Percentiles rank a stretch among this genome's conserved stretches.
phyloP scores from a whole-genome alignment of 257 asterid genomes.

The Scutellaria barbata region DNA sequence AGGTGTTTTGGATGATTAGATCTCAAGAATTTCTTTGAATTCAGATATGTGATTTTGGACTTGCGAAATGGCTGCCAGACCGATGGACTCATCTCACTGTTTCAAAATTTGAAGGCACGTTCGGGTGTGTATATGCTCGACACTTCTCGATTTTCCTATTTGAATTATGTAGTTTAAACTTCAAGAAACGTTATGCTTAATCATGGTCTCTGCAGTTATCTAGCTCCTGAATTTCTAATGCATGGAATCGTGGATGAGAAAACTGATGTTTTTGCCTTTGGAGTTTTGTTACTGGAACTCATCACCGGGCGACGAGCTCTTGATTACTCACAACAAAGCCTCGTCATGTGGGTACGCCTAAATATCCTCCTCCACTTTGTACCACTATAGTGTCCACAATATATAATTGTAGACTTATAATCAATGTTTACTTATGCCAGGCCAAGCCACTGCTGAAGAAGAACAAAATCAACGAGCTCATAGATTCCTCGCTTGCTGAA shows the following conservation, averaged over 20 bases:
- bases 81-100: constrained; percentile 66
- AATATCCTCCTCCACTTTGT: background rate
- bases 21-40: constrained; percentile 13
- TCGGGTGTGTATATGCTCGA: constrained; percentile 47
- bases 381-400: background rate
- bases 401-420: no score
- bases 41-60: constrained; percentile 81
- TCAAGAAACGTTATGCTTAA: constrained; percentile 12
- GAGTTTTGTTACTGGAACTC: constrained; percentile 85
- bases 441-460: constrained; percentile 90
- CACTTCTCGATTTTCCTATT: background rate
- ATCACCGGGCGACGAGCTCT: constrained; percentile 94
- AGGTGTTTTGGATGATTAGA: constrained; percentile 14
- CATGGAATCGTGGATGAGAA: constrained; percentile 96
- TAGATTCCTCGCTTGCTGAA: constrained; percentile 70
- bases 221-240: constrained; percentile 95
- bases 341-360: constrained; percentile 83
- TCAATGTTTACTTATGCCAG: constrained; percentile 37
- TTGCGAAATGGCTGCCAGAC: constrained; percentile 76
- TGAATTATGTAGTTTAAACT: background rate
- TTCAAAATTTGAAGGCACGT: constrained; percentile 71
- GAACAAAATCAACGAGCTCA: constrained; percentile 76
- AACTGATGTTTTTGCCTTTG: constrained; percentile 85
- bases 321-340: constrained; percentile 94
- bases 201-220: constrained; percentile 56